phyloP scores from a whole-genome alignment of 805 yeast genomes.

The Candida montana region DNA sequence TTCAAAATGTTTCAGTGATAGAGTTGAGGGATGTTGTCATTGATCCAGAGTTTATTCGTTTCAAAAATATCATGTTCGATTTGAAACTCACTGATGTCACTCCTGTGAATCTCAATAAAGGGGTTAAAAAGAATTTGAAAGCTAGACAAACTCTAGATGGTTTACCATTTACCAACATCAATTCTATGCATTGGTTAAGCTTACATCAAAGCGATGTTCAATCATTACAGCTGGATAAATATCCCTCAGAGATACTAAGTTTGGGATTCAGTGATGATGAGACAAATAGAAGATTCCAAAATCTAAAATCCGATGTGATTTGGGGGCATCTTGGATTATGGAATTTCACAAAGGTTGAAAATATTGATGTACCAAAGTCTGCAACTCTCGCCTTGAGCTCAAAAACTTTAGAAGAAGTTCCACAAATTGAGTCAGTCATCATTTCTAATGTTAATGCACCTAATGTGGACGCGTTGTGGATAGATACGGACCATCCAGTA shows the following conservation, averaged over 20 bases:
- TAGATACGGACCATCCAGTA: background rate
- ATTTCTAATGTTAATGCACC: background rate
- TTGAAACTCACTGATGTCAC: background rate
- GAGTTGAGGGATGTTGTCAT: background rate
- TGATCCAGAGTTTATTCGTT: background rate
- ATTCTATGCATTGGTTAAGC: background rate
- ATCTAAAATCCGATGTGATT: background rate
- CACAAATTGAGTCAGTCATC: background rate
- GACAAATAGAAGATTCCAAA: background rate
- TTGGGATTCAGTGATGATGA: background rate
- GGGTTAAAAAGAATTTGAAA: no score
- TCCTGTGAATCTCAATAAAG: background rate
- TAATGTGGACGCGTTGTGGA: background rate
- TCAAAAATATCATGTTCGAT: constrained; percentile 1
- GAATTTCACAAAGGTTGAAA: background rate
- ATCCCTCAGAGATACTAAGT: background rate
- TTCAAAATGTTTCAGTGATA: background rate
- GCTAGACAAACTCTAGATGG: no score
- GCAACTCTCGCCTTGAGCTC: background rate
- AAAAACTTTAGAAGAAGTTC: background rate
- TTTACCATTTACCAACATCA: background rate
- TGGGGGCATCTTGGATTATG: background rate
- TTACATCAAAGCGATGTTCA: background rate
- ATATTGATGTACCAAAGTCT: background rate
- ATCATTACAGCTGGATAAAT: background rate